Base-by-base conservation (phyloP, 1,139 yeast genomes). In the Taiozyma sp. region DNA sequence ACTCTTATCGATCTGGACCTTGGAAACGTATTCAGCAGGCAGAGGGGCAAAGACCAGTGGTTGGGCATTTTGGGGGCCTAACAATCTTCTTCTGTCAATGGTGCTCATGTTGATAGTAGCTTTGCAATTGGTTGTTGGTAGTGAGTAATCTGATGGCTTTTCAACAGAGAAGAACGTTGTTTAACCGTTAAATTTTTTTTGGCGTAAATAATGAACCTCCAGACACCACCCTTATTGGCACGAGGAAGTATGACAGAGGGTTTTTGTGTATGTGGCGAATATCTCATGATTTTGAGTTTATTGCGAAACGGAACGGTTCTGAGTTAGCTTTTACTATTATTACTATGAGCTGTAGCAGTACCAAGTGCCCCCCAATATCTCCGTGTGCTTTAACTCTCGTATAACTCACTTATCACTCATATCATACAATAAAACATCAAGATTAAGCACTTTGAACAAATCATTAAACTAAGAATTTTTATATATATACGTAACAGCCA, bases 11-110 rank as follows among this genome's bases (percentile, higher is more conserved):
- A 50, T 42, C 8, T 49, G 35, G 2, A 30, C 8, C n/a, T 48
- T 22, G 16, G 47, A 8, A 11, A 42, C 29, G 21, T 51, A 44
- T 24, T 53, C 53, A 19, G 48, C 52, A 16, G 60, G 58, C 9
- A 60, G 50, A 7, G 65, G 62, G 19, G 59, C 66, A 59, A 76
- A 78, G 0, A 64, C 67, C 14, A 86, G 76, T 21, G 81, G 76
- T 48, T 71, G 72, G 7, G 85, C 85, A 53, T 76, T 77, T 1
- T 73, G 59, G 2, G 93, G 93, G 0, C 91, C 93, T 42, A 82
- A 62, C 26, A 85, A 70, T 65, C 91, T 76, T 74, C 89, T 80
- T 75, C 93, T 81, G 62, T 86, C 93, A 46, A 72, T 71, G 29
- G 70, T 22, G 30, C 22, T 69, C 41, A 37, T 37, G 7, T 19